These are phyloP conservation scores for Citrus reticulata DNA, from an alignment of 345 rosid species.

Conservation along the genomic window DNA sequence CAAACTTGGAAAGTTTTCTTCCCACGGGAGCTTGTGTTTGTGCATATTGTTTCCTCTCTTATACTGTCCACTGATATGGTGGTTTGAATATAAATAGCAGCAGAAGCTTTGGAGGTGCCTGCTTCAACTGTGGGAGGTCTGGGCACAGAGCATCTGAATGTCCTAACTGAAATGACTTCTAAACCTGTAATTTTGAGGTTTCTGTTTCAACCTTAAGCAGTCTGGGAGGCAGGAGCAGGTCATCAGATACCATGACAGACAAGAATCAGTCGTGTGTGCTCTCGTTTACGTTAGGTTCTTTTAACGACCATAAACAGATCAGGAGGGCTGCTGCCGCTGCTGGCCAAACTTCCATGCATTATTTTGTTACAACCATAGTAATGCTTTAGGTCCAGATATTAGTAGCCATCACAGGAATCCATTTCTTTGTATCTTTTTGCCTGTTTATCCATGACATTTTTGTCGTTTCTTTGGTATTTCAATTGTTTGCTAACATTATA, in stretches of 20 bases:
- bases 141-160: conserved; percentile 95
- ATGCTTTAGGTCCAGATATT: background rate
- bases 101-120: conserved; percentile 80
- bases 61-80: background rate
- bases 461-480: background rate
- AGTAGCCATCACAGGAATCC: background rate
- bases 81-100: background rate
- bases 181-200: conserved; percentile 48
- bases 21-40: background rate
- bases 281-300: background rate
- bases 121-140: conserved; percentile 71
- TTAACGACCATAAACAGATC: background rate
- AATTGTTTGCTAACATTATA: background rate
- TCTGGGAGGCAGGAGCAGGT: conserved; percentile 46
- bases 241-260: conserved; percentile 57
- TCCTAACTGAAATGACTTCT: conserved; percentile 51
- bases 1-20: background rate
- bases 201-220: conserved; percentile 66
- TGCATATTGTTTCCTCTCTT: background rate
- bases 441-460: background rate
- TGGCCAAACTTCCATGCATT: background rate
- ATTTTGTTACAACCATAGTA: background rate
- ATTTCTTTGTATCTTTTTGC: background rate
- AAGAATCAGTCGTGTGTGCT: conserved; percentile 6
- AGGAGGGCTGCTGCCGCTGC: background rate